Conservation (phyloP, 352 stramenopile genomes). For the Globisporangium nagaii region DNA sequence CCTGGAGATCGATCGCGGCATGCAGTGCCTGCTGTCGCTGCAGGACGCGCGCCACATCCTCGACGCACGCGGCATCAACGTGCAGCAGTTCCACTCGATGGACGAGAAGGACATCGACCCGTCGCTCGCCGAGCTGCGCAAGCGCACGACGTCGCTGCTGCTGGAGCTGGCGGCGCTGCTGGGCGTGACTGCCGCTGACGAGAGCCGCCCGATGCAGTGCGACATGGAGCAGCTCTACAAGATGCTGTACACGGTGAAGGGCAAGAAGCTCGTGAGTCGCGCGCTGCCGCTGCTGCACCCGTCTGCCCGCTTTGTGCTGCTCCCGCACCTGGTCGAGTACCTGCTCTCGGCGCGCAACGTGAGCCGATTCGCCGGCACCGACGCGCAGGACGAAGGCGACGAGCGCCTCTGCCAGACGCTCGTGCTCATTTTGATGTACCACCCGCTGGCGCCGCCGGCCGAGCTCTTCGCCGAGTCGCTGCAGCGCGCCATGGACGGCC, state of each 20-base stretch:
- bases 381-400: constrained; percentile 29
- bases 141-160: constrained; percentile 59
- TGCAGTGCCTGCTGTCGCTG: constrained; percentile 72
- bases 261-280: constrained; percentile 71
- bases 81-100: constrained; percentile 84
- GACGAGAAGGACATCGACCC: constrained; percentile 64
- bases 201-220: constrained; percentile 30
- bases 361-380: constrained; percentile 15
- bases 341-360: constrained; percentile 44
- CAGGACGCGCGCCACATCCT: constrained; percentile 79
- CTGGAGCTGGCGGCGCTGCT: constrained; percentile 62
- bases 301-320: constrained; percentile 69
- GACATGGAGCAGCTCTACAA: constrained; percentile 45
- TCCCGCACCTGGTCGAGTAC: constrained; percentile 62
- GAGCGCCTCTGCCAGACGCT: constrained; percentile 73
- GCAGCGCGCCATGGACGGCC: constrained; percentile 42
- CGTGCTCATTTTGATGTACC: constrained; percentile 76
- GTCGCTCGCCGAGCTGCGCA: constrained; percentile 57
- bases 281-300: constrained; percentile 73
- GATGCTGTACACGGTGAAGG: constrained; percentile 58
- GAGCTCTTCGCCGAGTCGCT: constrained; percentile 68
- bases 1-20: constrained; percentile 65
- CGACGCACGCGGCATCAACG: constrained; percentile 77
- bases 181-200: constrained; percentile 29
- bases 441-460: constrained; percentile 57